Conservation (phyloP, 23 red algal genomes). For the Gracilaria vermiculophylla region DNA sequence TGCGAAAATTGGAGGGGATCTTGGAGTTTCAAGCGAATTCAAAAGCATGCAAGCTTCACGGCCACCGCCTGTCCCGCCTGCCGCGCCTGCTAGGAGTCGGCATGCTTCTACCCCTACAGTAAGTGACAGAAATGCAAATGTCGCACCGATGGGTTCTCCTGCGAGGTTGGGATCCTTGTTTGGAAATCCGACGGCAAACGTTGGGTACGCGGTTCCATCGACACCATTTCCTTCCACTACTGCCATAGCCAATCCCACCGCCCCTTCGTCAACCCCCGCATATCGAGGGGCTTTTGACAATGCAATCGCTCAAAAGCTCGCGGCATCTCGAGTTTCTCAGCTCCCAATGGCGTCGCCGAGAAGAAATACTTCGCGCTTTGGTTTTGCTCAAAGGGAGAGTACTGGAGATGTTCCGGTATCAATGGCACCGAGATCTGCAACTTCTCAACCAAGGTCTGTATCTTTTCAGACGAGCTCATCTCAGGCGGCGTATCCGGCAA, state of each 20-base stretch:
- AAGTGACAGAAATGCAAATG: background rate
- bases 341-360: background rate
- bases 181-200: background rate
- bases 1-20: slow-evolving; percentile 35
- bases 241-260: background rate
- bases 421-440: background rate
- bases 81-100: background rate
- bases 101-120: background rate
- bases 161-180: slow-evolving; percentile 35
- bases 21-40: slow-evolving; percentile 52
- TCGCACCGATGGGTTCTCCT: background rate
- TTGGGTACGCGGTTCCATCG: background rate
- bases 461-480: background rate
- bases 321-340: background rate
- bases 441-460: background rate
- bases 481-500: too few relatives aligned
- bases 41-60: background rate
- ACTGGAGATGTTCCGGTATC: background rate
- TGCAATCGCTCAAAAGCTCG: background rate
- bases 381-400: slow-evolving; percentile 6
- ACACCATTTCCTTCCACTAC: background rate
- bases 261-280: background rate
- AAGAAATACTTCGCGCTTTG: slow-evolving; percentile 7
- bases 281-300: background rate
- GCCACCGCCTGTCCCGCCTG: background rate